Evolutionary conservation across 805 yeast genomes (phyloP).

Genomic region (Huiozyma naganishii): DNA sequence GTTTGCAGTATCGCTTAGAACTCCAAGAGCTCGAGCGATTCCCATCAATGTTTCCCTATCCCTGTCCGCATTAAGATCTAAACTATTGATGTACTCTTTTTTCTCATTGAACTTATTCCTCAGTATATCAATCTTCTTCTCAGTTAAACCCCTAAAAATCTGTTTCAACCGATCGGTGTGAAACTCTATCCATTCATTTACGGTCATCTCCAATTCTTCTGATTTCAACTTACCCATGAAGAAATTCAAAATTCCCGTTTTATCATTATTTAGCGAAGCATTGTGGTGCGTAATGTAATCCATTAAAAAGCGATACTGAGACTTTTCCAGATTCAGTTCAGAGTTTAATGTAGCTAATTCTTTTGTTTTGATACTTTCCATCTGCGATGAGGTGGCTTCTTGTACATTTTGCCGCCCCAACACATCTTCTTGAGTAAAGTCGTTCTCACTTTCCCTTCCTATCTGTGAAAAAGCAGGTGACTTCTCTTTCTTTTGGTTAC

Average conservation of each 20-base stretch:
- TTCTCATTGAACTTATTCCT: slow-evolving; percentile 17
- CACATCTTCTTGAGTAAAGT: too few relatives aligned
- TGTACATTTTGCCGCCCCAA: background rate
- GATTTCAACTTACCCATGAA: slow-evolving; percentile 63
- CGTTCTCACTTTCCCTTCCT: too few relatives aligned
- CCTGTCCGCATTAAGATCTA: slow-evolving; percentile 10
- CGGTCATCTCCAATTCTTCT: slow-evolving; percentile 55
- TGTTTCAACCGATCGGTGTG: slow-evolving; percentile 27
- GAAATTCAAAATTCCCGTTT: slow-evolving; percentile 51
- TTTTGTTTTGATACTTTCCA: too few relatives aligned
- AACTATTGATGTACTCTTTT: slow-evolving; percentile 4
- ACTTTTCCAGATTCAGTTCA: slow-evolving; percentile 7
- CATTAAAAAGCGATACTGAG: slow-evolving; percentile 19
- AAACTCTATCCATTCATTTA: slow-evolving; percentile 56
- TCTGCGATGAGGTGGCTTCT: background rate
- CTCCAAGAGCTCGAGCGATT: background rate
- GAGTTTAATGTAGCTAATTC: background rate
- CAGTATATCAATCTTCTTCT: slow-evolving; percentile 35
- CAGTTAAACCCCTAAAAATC: slow-evolving; percentile 38
- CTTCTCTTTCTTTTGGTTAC: too few relatives aligned
- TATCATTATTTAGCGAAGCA: slow-evolving; percentile 36
- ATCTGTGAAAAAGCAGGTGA: too few relatives aligned
- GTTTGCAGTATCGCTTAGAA: background rate
- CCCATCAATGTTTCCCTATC: background rate
- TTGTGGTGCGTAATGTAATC: slow-evolving; percentile 19